Conservation (phyloP, 495 filamentous ascomycete species). For the Aspergillus avenaceus region DNA sequence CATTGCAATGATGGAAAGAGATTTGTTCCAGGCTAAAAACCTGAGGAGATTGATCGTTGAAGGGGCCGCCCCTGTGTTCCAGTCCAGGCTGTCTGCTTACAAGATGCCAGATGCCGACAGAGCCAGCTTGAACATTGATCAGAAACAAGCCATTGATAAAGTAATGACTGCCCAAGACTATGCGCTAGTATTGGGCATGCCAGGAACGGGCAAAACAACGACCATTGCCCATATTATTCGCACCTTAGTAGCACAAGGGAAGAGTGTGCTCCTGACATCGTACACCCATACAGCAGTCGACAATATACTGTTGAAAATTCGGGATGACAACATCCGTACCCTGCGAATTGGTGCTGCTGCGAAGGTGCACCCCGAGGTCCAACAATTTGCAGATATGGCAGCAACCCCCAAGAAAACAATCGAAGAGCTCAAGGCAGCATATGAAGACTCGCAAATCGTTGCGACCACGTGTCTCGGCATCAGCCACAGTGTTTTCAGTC, state of each 20-base stretch:
- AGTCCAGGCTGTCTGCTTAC: constrained; percentile 55
- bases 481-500: constrained; percentile 80
- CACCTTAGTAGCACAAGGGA: constrained; percentile 81
- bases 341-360: constrained; percentile 76
- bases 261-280: constrained; percentile 87
- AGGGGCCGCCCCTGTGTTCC: constrained; percentile 67
- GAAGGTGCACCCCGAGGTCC: constrained; percentile 84
- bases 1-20: constrained; percentile 82
- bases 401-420: constrained; percentile 66
- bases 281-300: constrained; percentile 98
- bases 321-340: constrained; percentile 71
- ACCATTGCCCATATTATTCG: constrained; percentile 97
- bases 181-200: constrained; percentile 94
- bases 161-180: constrained; percentile 95
- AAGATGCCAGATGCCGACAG: constrained; percentile 44
- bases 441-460: constrained; percentile 80
- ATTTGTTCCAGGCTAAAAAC: constrained; percentile 64
- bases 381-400: constrained; percentile 74
- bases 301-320: constrained; percentile 92
- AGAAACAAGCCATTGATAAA: constrained; percentile 80
- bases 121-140: constrained; percentile 75
- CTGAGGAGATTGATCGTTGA: constrained; percentile 77
- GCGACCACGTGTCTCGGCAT: constrained; percentile 93
- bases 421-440: constrained; percentile 76
- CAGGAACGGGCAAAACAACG: constrained; percentile 95